A percentile compares a stretch with the other conserved stretches of the same genome.
These are phyloP conservation scores for Monosporascus sp. DNA, from an alignment of 2,329 filamentous ascomycete species.

Conservation along the genomic window DNA sequence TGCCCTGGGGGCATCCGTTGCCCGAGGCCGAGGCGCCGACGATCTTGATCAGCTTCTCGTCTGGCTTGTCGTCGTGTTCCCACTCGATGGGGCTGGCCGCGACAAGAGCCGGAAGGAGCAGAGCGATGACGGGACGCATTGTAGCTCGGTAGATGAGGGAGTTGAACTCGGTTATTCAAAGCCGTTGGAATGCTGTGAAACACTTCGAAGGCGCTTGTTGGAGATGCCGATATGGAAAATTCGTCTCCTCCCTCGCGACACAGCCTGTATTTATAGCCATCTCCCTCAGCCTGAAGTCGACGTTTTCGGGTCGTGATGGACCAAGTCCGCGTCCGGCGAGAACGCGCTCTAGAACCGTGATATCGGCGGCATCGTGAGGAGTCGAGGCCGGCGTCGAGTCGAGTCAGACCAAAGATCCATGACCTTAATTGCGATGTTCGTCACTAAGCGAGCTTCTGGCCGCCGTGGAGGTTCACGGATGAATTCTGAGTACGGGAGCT, in stretches of 20 bases:
- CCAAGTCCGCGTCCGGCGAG: neutral
- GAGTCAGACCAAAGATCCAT: constrained; percentile 15
- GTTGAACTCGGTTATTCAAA: too few relatives aligned
- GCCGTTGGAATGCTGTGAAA: too few relatives aligned
- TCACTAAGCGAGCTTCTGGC: constrained; percentile 21
- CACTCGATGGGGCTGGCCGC: constrained; percentile 31
- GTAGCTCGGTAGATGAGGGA: neutral
- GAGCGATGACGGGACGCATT: constrained; percentile 1
- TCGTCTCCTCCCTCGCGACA: neutral
- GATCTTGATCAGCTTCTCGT: constrained; percentile 33
- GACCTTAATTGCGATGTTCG: constrained; percentile 13
- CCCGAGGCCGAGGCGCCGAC: constrained; percentile 35
- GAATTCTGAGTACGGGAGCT: constrained; percentile 29
- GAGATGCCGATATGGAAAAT: neutral
- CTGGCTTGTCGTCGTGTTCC: constrained; percentile 29
- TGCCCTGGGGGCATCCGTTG: constrained; percentile 40
- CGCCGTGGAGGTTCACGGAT: constrained; percentile 35
- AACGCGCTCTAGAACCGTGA: neutral
- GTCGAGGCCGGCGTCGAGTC: constrained; percentile 6
- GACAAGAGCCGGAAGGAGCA: constrained; percentile 32
- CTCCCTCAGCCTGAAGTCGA: neutral
- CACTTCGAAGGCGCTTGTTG: neutral
- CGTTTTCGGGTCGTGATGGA: neutral
- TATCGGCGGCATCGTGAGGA: constrained; percentile 14
- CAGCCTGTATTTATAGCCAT: neutral